Evolutionary conservation across 2,329 filamentous ascomycete species (phyloP).

Genomic region (Diaporthe batatas): DNA sequence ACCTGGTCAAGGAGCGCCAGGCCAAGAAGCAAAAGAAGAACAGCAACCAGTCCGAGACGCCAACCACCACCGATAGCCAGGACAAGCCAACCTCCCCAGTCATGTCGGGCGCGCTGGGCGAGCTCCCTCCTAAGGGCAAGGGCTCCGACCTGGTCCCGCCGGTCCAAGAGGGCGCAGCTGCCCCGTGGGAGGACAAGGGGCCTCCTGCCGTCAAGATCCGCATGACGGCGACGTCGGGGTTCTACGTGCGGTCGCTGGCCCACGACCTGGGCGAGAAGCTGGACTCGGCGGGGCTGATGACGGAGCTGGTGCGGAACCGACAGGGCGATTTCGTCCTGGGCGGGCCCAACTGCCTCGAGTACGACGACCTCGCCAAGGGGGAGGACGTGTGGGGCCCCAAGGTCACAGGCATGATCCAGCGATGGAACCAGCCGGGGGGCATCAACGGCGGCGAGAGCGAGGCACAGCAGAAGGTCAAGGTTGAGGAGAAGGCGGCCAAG

Average conservation of each 20-base stretch:
- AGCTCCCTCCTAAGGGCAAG: conserved; percentile 59
- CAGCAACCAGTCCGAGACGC: conserved; percentile 47
- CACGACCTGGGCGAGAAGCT: conserved; percentile 91
- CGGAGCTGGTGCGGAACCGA: conserved; percentile 81
- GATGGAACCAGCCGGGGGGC: conserved; percentile 47
- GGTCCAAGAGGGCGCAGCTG: conserved; percentile 61
- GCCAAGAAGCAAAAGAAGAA: conserved; percentile 53
- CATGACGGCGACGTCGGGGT: conserved; percentile 94
- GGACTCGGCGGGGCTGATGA: conserved; percentile 87
- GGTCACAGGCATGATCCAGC: conserved; percentile 68
- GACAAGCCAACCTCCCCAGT: conserved; percentile 53
- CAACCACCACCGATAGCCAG: conserved; percentile 42
- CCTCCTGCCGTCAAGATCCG: conserved; percentile 85
- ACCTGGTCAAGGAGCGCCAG: conserved; percentile 66
- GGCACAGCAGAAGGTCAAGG: conserved; percentile 40
- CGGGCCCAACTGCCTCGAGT: conserved; percentile 80
- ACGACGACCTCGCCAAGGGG: conserved; percentile 79
- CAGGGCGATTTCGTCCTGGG: conserved; percentile 85
- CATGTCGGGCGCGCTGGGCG: conserved; percentile 71
- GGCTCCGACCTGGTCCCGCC: conserved; percentile 69
- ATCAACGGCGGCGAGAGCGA: conserved; percentile 43
- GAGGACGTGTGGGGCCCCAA: conserved; percentile 87
- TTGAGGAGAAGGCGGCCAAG: conserved; percentile 36
- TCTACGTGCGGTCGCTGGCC: conserved; percentile 94
- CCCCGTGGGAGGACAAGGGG: conserved; percentile 71